These are phyloP conservation scores for Teratosphaeriaceae sp. DNA, from an alignment of 2,329 filamentous ascomycete genomes.

Conservation along the genomic window DNA sequence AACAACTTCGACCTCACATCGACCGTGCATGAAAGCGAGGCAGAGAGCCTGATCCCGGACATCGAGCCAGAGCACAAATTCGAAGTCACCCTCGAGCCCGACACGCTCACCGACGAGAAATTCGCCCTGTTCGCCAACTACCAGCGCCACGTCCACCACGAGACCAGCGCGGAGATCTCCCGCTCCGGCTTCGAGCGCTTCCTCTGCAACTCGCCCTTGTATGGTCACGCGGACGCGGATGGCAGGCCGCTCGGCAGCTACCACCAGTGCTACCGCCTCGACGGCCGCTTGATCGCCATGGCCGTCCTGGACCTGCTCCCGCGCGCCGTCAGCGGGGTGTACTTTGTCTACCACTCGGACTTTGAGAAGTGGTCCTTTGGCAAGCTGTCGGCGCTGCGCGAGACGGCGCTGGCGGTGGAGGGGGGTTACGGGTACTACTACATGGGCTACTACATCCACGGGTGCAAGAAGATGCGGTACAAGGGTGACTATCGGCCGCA, in stretches of 20 bases:
- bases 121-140: slow-evolving; percentile 67
- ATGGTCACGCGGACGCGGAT: slow-evolving; percentile 40
- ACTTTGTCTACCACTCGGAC: slow-evolving; percentile 74
- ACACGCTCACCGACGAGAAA: slow-evolving; percentile 70
- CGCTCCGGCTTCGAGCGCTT: slow-evolving; percentile 61
- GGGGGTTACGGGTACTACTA: slow-evolving; percentile 71
- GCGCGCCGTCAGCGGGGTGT: slow-evolving; percentile 71
- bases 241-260: slow-evolving; percentile 61
- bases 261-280: slow-evolving; percentile 75
- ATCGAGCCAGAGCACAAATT: slow-evolving; percentile 58
- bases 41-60: slow-evolving; percentile 41
- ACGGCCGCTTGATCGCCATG: slow-evolving; percentile 68
- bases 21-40: slow-evolving; percentile 64
- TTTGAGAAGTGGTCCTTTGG: slow-evolving; percentile 64
- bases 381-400: slow-evolving; percentile 67
- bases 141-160: slow-evolving; percentile 65
- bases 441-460: slow-evolving; percentile 78
- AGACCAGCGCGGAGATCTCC: slow-evolving; percentile 53
- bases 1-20: slow-evolving; percentile 62
- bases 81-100: slow-evolving; percentile 62
- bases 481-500: slow-evolving; percentile 74
- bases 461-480: slow-evolving; percentile 76
- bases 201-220: slow-evolving; percentile 64
- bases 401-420: slow-evolving; percentile 65
- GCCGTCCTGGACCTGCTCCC: slow-evolving; percentile 72